Base-by-base conservation (phyloP, 441 rosid genomes). In the Raphanus hybrid region DNA sequence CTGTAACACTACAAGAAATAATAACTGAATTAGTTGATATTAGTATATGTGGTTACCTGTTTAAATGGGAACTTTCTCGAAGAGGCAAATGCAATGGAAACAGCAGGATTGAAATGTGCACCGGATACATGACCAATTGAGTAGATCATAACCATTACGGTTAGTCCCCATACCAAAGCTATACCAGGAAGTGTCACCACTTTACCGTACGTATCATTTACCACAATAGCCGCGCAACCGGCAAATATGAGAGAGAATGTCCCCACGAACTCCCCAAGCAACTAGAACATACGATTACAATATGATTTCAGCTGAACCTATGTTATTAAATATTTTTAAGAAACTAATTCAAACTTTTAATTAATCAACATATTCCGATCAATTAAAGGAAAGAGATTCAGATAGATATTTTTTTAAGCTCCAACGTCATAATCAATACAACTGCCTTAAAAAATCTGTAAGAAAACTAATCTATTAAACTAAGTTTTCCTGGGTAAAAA, bases 191-290 rank as follows among this genome's bases (percentile, higher is more conserved):
- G 58, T 52, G 58, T 52, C 23, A 52, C 58, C 10, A 3, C 58
- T 52, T 52, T 52, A 52, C 23, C 58, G 23, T 52, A 52, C 23
- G 23, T 52, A 15, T 52, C 58, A 52, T 52, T 52, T 52, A 52
- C 58, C 23, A 52, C 58, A 10, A 52, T 52, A 3, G 58, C 58
- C 58, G 23, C 58, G 10, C 58, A 52, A 9, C 58, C 58, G 20
- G 58, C 58, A 52, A 52, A 52, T 52, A 52, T 52, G 58, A 52
- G 58, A 52, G 58, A 52, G 23, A 54, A 54, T 54, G 59, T 54
- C 10, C 59, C 59, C 59, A 54, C 59, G 59, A 54, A 54, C 59
- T 54, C 59, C 4, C 59, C 59, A 54, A 54, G 15, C 59, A 54
- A 54, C 59, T 64, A 67, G 16, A 50, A 14, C 2, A 18, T 20